These are phyloP conservation scores for Debaryomyces udenii DNA, from an alignment of 1,139 yeast species.

Conservation along the genomic window DNA sequence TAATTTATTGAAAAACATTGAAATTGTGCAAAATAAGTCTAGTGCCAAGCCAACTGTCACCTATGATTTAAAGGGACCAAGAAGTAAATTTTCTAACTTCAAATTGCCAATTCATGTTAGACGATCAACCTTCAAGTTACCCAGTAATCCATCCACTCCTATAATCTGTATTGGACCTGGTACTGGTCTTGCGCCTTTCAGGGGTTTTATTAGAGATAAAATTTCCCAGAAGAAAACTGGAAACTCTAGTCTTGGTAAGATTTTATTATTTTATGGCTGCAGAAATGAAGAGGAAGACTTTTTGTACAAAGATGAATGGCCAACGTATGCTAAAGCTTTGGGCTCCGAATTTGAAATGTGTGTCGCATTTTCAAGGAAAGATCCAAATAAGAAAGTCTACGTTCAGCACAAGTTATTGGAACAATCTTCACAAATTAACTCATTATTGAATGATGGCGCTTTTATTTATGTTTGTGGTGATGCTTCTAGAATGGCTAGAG, in stretches of 20 bases:
- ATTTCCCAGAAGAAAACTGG: constrained; percentile 48
- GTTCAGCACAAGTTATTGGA: constrained; percentile 82
- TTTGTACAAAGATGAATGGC: constrained; percentile 87
- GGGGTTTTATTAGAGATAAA: constrained; percentile 90
- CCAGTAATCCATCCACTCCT: constrained; percentile 83
- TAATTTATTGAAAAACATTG: constrained; percentile 77
- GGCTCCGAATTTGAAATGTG: constrained; percentile 70
- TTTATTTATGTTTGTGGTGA: constrained; percentile 96
- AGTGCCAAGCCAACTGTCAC: constrained; percentile 49
- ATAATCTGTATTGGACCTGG: constrained; percentile 96
- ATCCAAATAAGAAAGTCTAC: constrained; percentile 65
- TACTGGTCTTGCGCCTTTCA: constrained; percentile 97
- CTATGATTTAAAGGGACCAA: constrained; percentile 83
- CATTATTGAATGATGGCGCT: constrained; percentile 73
- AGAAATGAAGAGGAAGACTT: constrained; percentile 76
- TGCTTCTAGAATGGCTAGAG: constrained; percentile 95
- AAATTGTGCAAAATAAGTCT: constrained; percentile 60
- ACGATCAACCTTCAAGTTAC: constrained; percentile 92
- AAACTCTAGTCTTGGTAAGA: constrained; percentile 66
- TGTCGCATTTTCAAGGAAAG: constrained; percentile 87
- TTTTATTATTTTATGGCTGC: constrained; percentile 83
- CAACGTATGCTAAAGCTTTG: constrained; percentile 61
- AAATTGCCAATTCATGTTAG: constrained; percentile 91
- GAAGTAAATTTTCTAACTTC: constrained; percentile 54
- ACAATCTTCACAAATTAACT: constrained; percentile 55